Percentiles rank a stretch among this genome's conserved stretches.
These are phyloP conservation scores for Melampsora americana DNA, from an alignment of 1,284 basidiomycete genomes.

Conservation along the genomic window DNA sequence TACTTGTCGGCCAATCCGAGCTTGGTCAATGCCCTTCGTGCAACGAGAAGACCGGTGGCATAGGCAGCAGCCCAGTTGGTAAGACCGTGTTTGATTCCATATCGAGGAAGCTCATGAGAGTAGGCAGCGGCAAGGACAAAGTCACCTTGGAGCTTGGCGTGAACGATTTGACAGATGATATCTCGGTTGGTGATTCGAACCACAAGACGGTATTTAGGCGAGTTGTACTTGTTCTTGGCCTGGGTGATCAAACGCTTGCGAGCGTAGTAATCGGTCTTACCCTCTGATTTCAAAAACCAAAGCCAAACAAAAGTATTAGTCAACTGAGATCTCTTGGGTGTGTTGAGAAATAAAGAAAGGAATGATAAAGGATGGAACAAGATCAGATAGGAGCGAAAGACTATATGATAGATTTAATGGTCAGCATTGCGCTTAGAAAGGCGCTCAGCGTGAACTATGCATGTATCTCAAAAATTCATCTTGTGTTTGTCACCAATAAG, in stretches of 20 bases:
- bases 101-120: constrained; percentile 88
- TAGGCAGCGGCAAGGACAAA: constrained; percentile 68
- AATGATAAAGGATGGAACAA: background rate
- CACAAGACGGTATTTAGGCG: constrained; percentile 96
- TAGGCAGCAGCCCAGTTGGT: constrained; percentile 99
- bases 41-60: constrained; percentile 91
- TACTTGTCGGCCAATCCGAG: constrained; percentile 98
- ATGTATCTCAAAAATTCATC: constrained; percentile 43
- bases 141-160: constrained; percentile 96
- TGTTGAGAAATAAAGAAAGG: background rate
- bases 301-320: background rate
- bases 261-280: constrained; percentile 99
- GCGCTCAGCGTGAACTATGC: constrained; percentile 44
- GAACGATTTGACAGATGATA: constrained; percentile 69
- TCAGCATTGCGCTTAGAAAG: constrained; percentile 16
- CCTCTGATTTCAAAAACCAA: constrained; percentile 61
- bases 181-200: constrained; percentile 65
- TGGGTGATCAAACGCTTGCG: constrained; percentile 92
- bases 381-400: constrained; percentile 44
- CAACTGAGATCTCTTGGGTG: background rate
- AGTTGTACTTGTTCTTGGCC: constrained; percentile 99
- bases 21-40: constrained; percentile 90
- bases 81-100: constrained; percentile 96
- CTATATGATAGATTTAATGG: constrained; percentile 34
- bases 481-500: background rate